Percentiles rank a stretch among this genome's conserved stretches.
phyloP scores from a whole-genome alignment of 306 rosid genomes.

The Medicago lupulina region DNA sequence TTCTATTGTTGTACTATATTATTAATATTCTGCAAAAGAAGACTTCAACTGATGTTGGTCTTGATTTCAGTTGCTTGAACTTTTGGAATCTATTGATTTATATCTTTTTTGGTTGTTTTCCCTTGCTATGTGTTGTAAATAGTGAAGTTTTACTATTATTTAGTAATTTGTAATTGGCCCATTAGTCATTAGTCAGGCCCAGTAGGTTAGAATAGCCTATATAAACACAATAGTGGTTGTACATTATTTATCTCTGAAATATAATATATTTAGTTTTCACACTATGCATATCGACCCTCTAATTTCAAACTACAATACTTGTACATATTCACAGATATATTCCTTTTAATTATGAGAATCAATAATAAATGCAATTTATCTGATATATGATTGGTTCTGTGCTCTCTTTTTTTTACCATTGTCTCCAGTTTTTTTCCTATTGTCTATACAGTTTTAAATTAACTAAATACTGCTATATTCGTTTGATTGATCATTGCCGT shows the following conservation, averaged over 20 bases:
- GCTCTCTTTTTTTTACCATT: background rate
- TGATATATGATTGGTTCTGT: conserved; percentile 2
- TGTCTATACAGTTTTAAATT: background rate
- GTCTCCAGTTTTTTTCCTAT: background rate
- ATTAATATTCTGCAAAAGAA: conserved; percentile 14
- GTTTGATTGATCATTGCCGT: conserved; percentile 8
- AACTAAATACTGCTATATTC: background rate
- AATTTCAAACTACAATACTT: background rate
- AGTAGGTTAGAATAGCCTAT: too few species aligned
- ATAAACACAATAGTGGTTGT: too few species aligned
- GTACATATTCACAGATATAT: conserved; percentile 1
- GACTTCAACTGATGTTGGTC: conserved; percentile 9
- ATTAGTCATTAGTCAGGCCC: too few species aligned
- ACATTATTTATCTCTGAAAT: too few species aligned
- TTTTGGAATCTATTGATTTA: conserved; percentile 25
- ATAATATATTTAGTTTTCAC: too few species aligned
- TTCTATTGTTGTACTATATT: conserved; percentile 3
- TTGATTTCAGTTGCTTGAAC: conserved; percentile 17
- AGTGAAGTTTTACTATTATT: too few species aligned
- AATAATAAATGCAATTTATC: background rate
- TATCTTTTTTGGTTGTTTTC: background rate
- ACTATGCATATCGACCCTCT: background rate
- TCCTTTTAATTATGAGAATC: conserved; percentile 5
- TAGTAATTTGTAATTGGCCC: too few species aligned
- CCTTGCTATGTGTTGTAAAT: background rate